Conservation (phyloP, 2,329 filamentous ascomycete species). For the Xylariaceae sp. region DNA sequence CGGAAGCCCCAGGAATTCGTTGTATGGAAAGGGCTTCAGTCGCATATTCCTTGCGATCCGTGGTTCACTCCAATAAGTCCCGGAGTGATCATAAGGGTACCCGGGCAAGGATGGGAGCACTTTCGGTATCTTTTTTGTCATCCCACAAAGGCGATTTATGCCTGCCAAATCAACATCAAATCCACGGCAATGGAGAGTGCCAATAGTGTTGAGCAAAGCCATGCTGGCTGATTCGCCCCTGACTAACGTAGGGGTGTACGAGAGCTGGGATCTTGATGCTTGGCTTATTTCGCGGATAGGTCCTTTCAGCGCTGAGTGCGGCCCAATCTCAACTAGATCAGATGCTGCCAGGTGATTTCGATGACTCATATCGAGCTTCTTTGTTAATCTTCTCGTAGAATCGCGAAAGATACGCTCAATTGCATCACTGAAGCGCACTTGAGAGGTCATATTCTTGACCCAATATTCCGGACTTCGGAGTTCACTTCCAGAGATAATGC, state of each 20-base stretch:
- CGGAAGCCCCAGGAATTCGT: conserved; percentile 8
- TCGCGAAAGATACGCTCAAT: neutral
- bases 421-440: conserved; percentile 6
- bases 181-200: neutral
- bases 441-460: conserved; percentile 2
- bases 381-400: too few species aligned
- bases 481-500: neutral
- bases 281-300: conserved; percentile 9
- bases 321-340: conserved; percentile 10
- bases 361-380: too few species aligned
- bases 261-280: too few species aligned
- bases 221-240: neutral
- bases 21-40: neutral
- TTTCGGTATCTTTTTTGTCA: neutral
- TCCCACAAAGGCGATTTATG: neutral
- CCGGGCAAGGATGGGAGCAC: conserved; percentile 2
- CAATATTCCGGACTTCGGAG: conserved; percentile 2
- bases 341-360: neutral
- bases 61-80: conserved; percentile 4
- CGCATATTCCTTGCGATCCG: conserved; percentile 1
- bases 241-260: neutral
- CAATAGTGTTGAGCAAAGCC: neutral
- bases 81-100: conserved; percentile 15
- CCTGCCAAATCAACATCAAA: neutral
- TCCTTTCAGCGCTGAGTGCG: conserved; percentile 5